Evolutionary conservation across 2,329 filamentous ascomycete species (phyloP).

Genomic region (Neopestalotiopsis sp.): DNA sequence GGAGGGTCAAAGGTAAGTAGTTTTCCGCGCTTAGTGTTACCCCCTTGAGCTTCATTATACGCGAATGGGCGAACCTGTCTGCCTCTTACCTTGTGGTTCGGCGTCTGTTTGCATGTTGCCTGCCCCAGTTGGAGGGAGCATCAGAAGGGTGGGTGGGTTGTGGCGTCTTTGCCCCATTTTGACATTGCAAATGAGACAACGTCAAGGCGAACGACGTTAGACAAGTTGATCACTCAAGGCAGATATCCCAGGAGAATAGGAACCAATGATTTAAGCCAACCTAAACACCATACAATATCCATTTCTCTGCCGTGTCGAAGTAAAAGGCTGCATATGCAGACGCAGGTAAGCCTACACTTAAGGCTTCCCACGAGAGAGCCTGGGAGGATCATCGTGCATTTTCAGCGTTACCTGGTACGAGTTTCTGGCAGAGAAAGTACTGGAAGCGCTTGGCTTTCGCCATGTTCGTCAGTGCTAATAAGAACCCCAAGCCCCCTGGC

Average conservation of each 20-base stretch:
- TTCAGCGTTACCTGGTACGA: background rate
- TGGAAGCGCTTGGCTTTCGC: background rate
- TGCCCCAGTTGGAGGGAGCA: background rate
- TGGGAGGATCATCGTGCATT: too few species aligned
- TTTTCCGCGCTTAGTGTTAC: background rate
- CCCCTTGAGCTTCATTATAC: background rate
- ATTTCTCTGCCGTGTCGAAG: too few species aligned
- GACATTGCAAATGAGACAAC: too few species aligned
- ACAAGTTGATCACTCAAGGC: too few species aligned
- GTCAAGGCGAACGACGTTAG: too few species aligned
- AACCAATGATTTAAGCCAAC: too few species aligned
- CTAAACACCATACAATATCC: too few species aligned
- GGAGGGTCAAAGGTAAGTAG: background rate
- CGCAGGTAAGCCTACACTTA: too few species aligned
- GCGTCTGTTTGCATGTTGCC: slow-evolving; percentile 1
- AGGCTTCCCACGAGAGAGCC: too few species aligned
- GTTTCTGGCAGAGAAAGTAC: background rate
- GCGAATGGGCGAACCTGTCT: background rate
- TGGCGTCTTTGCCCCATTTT: background rate
- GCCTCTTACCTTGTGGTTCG: background rate
- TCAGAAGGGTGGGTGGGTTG: background rate
- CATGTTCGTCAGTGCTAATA: background rate
- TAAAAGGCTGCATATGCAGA: too few species aligned
- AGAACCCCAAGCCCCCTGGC: background rate
- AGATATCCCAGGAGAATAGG: too few species aligned